Percentiles rank a stretch among this genome's conserved stretches.
phyloP scores from a whole-genome alignment of 495 filamentous ascomycete species.

The Bacidia rubella region DNA sequence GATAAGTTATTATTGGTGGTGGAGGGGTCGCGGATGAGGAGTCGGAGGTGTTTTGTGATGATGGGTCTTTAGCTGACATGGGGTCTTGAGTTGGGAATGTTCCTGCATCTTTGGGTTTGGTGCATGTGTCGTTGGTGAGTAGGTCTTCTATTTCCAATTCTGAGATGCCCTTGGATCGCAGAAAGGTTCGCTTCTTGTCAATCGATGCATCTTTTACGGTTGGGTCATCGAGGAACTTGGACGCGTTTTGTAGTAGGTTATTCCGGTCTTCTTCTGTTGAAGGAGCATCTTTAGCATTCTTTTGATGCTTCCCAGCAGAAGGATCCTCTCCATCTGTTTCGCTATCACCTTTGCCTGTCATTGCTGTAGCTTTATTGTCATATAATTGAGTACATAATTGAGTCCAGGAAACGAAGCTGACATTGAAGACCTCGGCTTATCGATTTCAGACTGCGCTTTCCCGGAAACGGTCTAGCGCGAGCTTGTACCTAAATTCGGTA shows the following conservation, averaged over 20 bases:
- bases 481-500: too few relatives aligned
- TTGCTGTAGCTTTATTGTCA: not conserved
- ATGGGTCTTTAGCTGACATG: not conserved
- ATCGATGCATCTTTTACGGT: constrained; percentile 54
- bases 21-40: constrained; percentile 27
- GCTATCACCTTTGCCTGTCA: not conserved
- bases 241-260: constrained; percentile 52
- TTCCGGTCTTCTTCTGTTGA: constrained; percentile 14
- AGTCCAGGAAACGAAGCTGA: not conserved
- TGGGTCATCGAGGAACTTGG: constrained; percentile 67
- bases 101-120: constrained; percentile 15
- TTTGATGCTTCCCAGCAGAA: not conserved
- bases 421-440: not conserved
- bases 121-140: constrained; percentile 23
- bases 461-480: too few relatives aligned
- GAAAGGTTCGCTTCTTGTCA: constrained; percentile 63
- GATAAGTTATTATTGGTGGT: constrained; percentile 92
- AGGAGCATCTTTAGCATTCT: not conserved
- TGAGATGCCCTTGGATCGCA: constrained; percentile 65
- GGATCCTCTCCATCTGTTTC: not conserved
- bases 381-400: not conserved
- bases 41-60: not conserved
- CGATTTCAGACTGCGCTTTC: too few relatives aligned
- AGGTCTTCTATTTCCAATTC: constrained; percentile 54
- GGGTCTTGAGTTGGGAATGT: constrained; percentile 12